Conservation (phyloP, 169 alveolate genomes). For the Perkinsus olseni region DNA sequence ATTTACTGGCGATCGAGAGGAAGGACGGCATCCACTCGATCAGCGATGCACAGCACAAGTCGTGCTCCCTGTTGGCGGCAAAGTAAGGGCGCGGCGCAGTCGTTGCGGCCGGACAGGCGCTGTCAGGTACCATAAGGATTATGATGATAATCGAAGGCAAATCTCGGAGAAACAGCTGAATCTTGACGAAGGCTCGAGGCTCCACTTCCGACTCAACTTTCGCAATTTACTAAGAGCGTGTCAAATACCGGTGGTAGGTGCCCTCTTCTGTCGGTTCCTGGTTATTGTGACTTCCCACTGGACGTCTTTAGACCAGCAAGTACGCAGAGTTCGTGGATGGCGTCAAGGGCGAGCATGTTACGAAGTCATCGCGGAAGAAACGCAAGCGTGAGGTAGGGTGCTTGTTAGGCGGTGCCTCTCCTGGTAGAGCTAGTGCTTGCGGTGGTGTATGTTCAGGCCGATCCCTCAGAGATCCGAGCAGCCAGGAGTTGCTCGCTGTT, state of each 20-base stretch:
- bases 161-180: not conserved
- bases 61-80: not conserved
- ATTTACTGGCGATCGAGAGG: not conserved
- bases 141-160: not conserved
- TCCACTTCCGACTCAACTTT: not conserved
- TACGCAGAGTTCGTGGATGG: not conserved
- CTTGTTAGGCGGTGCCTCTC: too few species aligned
- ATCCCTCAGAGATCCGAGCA: not conserved
- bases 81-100: too few species aligned
- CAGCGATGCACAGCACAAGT: not conserved
- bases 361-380: not conserved
- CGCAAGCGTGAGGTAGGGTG: not conserved
- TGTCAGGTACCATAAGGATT: not conserved
- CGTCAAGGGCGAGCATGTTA: not conserved
- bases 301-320: not conserved
- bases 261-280: not conserved
- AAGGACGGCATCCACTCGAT: not conserved
- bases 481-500: not conserved
- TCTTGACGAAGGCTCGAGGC: not conserved
- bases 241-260: not conserved
- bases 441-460: not conserved
- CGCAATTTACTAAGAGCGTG: not conserved
- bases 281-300: too few species aligned
- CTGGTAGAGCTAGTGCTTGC: too few species aligned
- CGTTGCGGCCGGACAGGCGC: not conserved